Conservation (phyloP, 2,329 filamentous ascomycete species). For the Neonectria punicea region DNA sequence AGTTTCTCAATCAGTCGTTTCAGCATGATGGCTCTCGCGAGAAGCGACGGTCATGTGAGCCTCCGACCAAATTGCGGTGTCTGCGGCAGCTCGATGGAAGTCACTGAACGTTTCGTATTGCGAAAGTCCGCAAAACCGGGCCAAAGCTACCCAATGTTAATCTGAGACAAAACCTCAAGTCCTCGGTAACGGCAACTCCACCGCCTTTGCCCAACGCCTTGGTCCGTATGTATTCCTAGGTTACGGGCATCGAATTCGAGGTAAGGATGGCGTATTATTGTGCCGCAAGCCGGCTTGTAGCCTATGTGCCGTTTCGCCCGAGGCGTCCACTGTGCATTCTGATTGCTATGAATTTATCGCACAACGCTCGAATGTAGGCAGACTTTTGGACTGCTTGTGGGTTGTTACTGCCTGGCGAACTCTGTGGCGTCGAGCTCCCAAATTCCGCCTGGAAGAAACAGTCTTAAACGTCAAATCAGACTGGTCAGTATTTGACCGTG, state of each 20-base stretch:
- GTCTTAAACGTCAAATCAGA: constrained; percentile 3
- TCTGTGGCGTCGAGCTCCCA: constrained; percentile 25
- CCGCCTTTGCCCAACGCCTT: constrained; percentile 18
- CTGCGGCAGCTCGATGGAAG: constrained; percentile 20
- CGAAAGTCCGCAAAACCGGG: constrained; percentile 17
- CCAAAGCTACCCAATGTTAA: neutral
- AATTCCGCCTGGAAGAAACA: constrained; percentile 19
- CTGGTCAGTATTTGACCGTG: neutral
- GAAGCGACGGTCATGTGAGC: constrained; percentile 14
- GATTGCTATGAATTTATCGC: constrained; percentile 24
- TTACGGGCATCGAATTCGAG: constrained; percentile 16
- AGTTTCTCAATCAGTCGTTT: neutral
- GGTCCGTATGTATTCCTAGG: constrained; percentile 20
- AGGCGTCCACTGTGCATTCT: constrained; percentile 20
- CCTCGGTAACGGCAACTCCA: constrained; percentile 18
- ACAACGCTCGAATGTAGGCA: constrained; percentile 1
- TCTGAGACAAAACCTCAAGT: constrained; percentile 12
- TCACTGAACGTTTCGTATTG: constrained; percentile 16
- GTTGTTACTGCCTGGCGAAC: constrained; percentile 18
- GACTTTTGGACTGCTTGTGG: constrained; percentile 18
- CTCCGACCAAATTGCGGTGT: constrained; percentile 22
- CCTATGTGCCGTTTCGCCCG: constrained; percentile 15
- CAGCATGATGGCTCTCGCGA: constrained; percentile 3
- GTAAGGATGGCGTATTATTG: constrained; percentile 1
- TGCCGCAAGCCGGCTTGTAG: constrained; percentile 23